Percentiles rank a stretch among this genome's conserved stretches.
Conservation (phyloP, 345 rosid genomes). For the Citrus trifoliata region DNA sequence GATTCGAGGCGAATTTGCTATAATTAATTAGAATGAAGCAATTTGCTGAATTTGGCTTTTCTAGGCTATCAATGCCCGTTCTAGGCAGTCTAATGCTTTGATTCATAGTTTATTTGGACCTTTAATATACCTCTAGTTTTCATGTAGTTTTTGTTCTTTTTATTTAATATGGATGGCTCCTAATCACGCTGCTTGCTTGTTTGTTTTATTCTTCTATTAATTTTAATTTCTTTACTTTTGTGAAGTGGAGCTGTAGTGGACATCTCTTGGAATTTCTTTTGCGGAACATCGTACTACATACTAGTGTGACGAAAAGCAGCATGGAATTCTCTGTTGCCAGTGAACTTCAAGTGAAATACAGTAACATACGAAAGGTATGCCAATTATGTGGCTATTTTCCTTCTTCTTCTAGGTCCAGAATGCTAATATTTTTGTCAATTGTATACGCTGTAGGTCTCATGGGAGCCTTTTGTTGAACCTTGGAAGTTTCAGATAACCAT, state of each 20-base stretch:
- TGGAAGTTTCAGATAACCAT: constrained; percentile 68
- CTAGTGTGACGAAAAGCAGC: constrained; percentile 38
- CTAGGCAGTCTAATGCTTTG: not conserved
- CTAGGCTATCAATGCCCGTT: not conserved
- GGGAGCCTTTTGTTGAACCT: constrained; percentile 94
- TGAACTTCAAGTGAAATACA: constrained; percentile 78
- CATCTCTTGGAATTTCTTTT: constrained; percentile 73
- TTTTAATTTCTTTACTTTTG: constrained; percentile 16
- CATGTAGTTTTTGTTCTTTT: not conserved
- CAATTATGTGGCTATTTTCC: not conserved
- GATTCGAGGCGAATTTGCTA: not conserved
- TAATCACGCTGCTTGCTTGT: not conserved
- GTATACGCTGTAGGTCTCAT: constrained; percentile 52
- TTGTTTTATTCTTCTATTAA: not conserved
- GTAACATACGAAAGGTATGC: constrained; percentile 80
- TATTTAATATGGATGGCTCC: not conserved
- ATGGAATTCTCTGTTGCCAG: constrained; percentile 47
- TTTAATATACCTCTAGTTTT: not conserved
- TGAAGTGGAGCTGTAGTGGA: constrained; percentile 86
- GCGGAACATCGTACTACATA: constrained; percentile 45
- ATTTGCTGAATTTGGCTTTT: not conserved
- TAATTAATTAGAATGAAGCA: not conserved
- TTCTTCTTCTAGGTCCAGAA: not conserved
- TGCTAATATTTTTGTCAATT: constrained; percentile 15
- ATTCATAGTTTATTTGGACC: not conserved